Evolutionary conservation across 2,329 filamentous ascomycete genomes (phyloP).

Genomic region (Neopestalotiopsis rosae): DNA sequence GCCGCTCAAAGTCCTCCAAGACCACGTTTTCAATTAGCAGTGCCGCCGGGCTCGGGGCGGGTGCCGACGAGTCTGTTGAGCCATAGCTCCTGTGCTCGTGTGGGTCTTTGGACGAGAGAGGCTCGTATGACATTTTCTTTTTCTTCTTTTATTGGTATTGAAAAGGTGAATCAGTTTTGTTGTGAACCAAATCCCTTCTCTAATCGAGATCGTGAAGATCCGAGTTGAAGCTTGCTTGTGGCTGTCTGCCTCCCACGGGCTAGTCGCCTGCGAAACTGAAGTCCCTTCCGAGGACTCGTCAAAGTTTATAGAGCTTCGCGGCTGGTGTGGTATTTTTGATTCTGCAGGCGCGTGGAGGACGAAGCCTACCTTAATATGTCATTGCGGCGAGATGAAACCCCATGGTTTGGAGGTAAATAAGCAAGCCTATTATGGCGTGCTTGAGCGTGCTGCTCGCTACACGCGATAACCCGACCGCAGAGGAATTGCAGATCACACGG

Average conservation of each 20-base stretch:
- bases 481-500: slow-evolving; percentile 7
- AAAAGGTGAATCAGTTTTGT: neutral
- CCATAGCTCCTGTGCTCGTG: slow-evolving; percentile 18
- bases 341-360: neutral
- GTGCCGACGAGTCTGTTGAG: neutral
- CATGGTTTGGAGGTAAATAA: neutral
- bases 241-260: neutral
- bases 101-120: slow-evolving; percentile 13
- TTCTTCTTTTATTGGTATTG: neutral
- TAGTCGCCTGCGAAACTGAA: neutral
- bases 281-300: neutral
- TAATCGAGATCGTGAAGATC: neutral
- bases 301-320: neutral
- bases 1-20: slow-evolving; percentile 13
- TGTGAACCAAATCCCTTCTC: no score
- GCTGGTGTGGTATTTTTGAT: neutral
- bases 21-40: neutral
- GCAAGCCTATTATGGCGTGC: slow-evolving; percentile 7
- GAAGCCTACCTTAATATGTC: neutral
- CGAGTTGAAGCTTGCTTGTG: neutral
- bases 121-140: slow-evolving; percentile 11
- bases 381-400: neutral
- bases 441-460: slow-evolving; percentile 7
- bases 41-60: neutral
- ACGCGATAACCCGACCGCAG: neutral